Base-by-base conservation (phyloP, 2,329 filamentous ascomycete species). In the Talaromyces piceae region DNA sequence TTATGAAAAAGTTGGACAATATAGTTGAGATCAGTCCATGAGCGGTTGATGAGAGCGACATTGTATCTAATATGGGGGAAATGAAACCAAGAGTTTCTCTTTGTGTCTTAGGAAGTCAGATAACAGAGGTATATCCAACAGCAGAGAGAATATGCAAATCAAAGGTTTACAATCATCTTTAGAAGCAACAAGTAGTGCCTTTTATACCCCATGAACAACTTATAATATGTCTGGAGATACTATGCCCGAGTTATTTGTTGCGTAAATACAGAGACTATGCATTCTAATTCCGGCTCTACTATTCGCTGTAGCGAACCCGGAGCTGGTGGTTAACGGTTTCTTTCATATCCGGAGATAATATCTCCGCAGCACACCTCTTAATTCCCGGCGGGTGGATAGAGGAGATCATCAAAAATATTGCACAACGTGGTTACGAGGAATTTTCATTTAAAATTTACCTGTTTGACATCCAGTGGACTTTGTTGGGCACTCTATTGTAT, bases 1-100 rank as follows among this genome's bases (percentile, higher is more conserved):
- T 28, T 16, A 54, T 41, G 49, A 54, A 52, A 11, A 54, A 5
- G 13, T 54, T 54, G 25, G 52, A 54, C 18, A 49, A 47, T 18
- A 54, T 5, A 18, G 27, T 47, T 27, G 25, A 16, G 26, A 54
- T 11, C 4, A 16, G 20, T 5, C 52, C 52, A 33, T 51, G 45
- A 12, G 49, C 52, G 16, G 37, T 13, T 43, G 48, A 51, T 12
- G 13, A 7, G 22, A 31, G 12, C 6, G 52, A 54, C 52, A 54
- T 54, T 27, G 26, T 45, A n/a, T 20, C n/a, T 26, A 2, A 3
- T 28, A 11, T 25, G 13, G 39, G 18, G 20, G 22, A 22, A 25
- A 41, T 25, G 39, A 22, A 6, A 13, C 12, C 6, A 9, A 13
- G 5, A 22, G 20, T 41, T n/a, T 5, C 16, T 41, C 23, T 41